These are phyloP conservation scores for Pleurotus tuber-regium DNA, from an alignment of 768 basidiomycete species.

Conservation along the genomic window DNA sequence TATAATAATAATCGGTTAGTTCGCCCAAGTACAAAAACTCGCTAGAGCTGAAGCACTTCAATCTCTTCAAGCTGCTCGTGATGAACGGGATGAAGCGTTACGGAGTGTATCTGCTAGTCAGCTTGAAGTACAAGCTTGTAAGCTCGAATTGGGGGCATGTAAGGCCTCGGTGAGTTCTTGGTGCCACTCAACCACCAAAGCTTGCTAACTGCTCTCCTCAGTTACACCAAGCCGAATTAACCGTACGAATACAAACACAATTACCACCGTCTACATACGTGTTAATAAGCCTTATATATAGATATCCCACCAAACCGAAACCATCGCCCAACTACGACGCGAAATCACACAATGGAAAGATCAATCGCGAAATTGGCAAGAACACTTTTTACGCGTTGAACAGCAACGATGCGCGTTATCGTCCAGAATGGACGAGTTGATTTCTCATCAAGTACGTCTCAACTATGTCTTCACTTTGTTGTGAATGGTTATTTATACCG, in stretches of 20 bases:
- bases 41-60: slow-evolving; percentile 51
- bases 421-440: slow-evolving; percentile 56
- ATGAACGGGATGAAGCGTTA: slow-evolving; percentile 35
- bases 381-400: slow-evolving; percentile 74
- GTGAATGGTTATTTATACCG: not conserved
- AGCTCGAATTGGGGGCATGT: slow-evolving; percentile 33
- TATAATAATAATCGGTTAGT: slow-evolving; percentile 29
- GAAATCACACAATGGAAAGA: slow-evolving; percentile 74
- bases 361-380: slow-evolving; percentile 77
- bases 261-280: slow-evolving; percentile 9
- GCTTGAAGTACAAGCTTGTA: slow-evolving; percentile 47
- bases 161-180: slow-evolving; percentile 47
- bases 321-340: slow-evolving; percentile 57
- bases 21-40: slow-evolving; percentile 55
- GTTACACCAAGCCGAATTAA: slow-evolving; percentile 56
- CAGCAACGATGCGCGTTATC: slow-evolving; percentile 60
- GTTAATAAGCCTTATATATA: too few species aligned
- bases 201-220: slow-evolving; percentile 21
- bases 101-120: slow-evolving; percentile 42
- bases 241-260: too few species aligned
- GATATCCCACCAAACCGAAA: slow-evolving; percentile 60
- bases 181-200: too few species aligned
- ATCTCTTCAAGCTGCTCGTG: slow-evolving; percentile 32
- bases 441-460: slow-evolving; percentile 46
- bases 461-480: not conserved